Conservation (phyloP, 495 filamentous ascomycete species). For the Tuber microsphaerosporum region DNA sequence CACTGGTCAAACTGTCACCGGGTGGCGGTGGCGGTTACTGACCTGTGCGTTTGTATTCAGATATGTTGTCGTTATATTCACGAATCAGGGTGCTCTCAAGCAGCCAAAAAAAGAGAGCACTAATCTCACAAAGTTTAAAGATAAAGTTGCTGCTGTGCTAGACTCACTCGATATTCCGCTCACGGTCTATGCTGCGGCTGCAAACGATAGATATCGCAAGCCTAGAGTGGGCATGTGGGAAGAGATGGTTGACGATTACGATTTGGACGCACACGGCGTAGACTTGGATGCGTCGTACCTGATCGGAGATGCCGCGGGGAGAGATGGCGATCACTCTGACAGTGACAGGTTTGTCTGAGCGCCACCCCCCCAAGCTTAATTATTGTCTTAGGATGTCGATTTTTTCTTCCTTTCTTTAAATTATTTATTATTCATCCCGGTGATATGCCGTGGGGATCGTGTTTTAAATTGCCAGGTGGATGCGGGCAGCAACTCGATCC, state of each 20-base stretch:
- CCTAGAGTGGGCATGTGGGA: conserved; percentile 85
- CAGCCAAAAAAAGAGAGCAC: conserved; percentile 54
- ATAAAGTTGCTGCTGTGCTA: conserved; percentile 63
- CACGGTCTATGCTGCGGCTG: conserved; percentile 77
- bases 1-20: not conserved
- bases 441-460: conserved; percentile 22
- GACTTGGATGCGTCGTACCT: conserved; percentile 67
- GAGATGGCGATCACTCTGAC: conserved; percentile 63
- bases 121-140: conserved; percentile 68
- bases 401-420: conserved; percentile 17
- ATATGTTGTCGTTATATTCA: conserved; percentile 71
- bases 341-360: conserved; percentile 58
- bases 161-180: conserved; percentile 66
- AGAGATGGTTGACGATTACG: conserved; percentile 67
- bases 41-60: conserved; percentile 43
- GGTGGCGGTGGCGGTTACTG: not conserved
- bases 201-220: conserved; percentile 72
- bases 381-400: conserved; percentile 4
- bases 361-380: not conserved
- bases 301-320: conserved; percentile 81
- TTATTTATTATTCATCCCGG: conserved; percentile 16
- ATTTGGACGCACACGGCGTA: conserved; percentile 57
- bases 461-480: conserved; percentile 7
- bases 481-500: conserved; percentile 9
- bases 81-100: conserved; percentile 84